These are phyloP conservation scores for Paraurostyla sp. DNA, from an alignment of 73 alveolate species.

Conservation along the genomic window DNA sequence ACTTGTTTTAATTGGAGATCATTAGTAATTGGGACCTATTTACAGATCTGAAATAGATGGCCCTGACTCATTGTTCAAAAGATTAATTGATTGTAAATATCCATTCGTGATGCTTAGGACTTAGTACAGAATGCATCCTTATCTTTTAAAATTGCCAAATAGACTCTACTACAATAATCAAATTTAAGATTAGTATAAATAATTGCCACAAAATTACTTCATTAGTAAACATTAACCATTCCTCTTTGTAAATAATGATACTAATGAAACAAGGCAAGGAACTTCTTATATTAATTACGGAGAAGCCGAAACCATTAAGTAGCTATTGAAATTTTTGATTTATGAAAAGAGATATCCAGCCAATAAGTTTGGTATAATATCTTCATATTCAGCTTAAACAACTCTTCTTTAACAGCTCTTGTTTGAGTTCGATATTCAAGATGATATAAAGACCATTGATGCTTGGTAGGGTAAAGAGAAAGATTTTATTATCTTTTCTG, in stretches of 20 bases:
- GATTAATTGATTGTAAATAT: not conserved
- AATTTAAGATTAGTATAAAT: not conserved
- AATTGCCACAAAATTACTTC: not conserved
- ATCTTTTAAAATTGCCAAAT: not conserved
- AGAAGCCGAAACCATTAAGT: not conserved
- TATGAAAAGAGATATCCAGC: not conserved
- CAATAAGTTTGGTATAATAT: not conserved
- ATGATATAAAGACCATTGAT: not conserved
- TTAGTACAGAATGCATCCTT: conserved; percentile 40
- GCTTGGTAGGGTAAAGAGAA: conserved; percentile 36
- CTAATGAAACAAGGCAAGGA: not conserved
- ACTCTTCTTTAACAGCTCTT: not conserved
- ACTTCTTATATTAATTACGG: not conserved
- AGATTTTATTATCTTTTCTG: conserved; percentile 34
- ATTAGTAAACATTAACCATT: conserved; percentile 2
- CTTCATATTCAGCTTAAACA: conserved; percentile 22
- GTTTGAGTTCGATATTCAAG: not conserved
- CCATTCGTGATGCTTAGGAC: not conserved
- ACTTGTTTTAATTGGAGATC: conserved; percentile 17
- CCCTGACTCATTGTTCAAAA: not conserved
- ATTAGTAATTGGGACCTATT: not conserved
- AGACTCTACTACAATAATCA: not conserved
- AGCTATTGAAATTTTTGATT: not conserved
- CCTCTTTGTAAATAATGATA: not conserved
- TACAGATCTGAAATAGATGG: not conserved